phyloP scores from a whole-genome alignment of 2,329 filamentous ascomycete species.

The Diaporthe aspalathi region DNA sequence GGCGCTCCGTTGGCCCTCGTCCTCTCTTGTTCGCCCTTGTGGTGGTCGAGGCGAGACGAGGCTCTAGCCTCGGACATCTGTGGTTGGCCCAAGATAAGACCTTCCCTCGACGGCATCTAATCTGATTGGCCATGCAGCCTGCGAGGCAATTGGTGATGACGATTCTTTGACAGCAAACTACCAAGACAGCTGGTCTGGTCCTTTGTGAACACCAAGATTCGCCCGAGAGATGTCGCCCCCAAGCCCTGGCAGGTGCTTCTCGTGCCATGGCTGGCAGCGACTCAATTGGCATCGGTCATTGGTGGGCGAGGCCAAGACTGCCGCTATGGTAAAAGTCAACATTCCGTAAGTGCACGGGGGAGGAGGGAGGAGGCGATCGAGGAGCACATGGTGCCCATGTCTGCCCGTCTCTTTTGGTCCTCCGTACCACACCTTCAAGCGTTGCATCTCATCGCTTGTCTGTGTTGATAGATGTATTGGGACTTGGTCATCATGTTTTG shows the following conservation, averaged over 20 bases:
- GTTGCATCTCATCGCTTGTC: background rate
- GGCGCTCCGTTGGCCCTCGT: slow-evolving; percentile 2
- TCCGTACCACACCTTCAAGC: background rate
- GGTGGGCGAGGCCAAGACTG: slow-evolving; percentile 15
- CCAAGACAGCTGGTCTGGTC: background rate
- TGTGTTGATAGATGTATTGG: background rate
- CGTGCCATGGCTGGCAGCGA: slow-evolving; percentile 4
- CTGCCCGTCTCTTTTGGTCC: background rate
- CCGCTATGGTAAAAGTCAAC: slow-evolving; percentile 28
- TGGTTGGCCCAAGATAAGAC: slow-evolving; percentile 40
- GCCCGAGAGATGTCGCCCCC: background rate
- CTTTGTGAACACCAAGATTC: slow-evolving; percentile 5
- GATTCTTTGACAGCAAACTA: slow-evolving; percentile 38
- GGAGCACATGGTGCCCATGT: background rate
- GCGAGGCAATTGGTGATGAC: slow-evolving; percentile 32
- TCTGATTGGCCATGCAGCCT: slow-evolving; percentile 27
- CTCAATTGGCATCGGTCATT: slow-evolving; percentile 17
- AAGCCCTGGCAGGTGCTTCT: background rate
- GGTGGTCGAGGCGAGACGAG: slow-evolving; percentile 27
- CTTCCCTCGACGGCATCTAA: background rate
- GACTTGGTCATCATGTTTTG: background rate
- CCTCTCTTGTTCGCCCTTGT: slow-evolving; percentile 10
- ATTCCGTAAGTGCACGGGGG: background rate
- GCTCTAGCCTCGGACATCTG: slow-evolving; percentile 30
- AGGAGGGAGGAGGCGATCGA: background rate